phyloP scores from a whole-genome alignment of 306 rosid species.

The Glycine latifolia region DNA sequence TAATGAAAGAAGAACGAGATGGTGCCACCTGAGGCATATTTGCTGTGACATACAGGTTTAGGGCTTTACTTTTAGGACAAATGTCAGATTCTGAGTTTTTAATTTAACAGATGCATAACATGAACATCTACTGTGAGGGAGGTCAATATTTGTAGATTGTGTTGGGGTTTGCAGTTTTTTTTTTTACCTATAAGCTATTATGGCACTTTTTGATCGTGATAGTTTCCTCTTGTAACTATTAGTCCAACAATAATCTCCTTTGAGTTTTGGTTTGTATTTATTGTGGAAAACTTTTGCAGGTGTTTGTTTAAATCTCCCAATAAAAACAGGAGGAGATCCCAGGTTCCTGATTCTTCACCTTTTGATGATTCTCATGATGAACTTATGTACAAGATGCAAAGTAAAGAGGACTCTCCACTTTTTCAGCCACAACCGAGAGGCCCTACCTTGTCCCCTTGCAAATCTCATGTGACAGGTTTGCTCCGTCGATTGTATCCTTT shows the following conservation, averaged over 20 bases:
- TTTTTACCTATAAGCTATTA: neutral
- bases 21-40: no score
- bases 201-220: slow-evolving; percentile 36
- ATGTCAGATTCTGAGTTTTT: neutral
- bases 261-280: slow-evolving; percentile 15
- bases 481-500: slow-evolving; percentile 39
- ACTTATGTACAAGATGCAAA: slow-evolving; percentile 39
- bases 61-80: no score
- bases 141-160: neutral
- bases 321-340: slow-evolving; percentile 58
- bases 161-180: slow-evolving; percentile 21
- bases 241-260: slow-evolving; percentile 10
- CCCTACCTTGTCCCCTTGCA: slow-evolving; percentile 51
- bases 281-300: slow-evolving; percentile 60
- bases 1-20: no score
- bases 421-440: slow-evolving; percentile 49
- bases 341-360: slow-evolving; percentile 58
- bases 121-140: neutral
- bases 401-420: slow-evolving; percentile 48
- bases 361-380: slow-evolving; percentile 62
- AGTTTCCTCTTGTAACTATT: slow-evolving; percentile 25
- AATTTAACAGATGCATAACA: neutral
- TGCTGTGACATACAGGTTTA: no score
- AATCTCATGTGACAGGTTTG: slow-evolving; percentile 67
- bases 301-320: slow-evolving; percentile 54